Evolutionary conservation across 2,329 filamentous ascomycete species (phyloP).

Genomic region (Ceratocystiopsis brevicomis): DNA sequence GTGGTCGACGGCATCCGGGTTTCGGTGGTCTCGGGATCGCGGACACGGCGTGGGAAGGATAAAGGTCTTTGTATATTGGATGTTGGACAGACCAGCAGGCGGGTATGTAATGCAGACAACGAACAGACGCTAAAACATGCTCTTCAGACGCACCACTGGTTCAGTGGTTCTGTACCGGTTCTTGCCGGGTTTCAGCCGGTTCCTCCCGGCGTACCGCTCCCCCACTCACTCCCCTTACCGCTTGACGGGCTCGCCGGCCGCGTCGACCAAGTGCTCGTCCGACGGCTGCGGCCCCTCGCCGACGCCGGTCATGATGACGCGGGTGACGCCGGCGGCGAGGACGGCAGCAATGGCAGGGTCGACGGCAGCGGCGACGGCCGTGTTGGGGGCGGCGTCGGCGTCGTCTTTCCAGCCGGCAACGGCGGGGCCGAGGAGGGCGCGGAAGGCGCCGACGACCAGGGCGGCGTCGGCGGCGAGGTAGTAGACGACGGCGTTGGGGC

Average conservation of each 20-base stretch:
- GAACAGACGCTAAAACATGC: no score
- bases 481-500: conserved; percentile 93
- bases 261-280: conserved; percentile 55
- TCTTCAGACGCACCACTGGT: no score
- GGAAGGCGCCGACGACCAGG: conserved; percentile 60
- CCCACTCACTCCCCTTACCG: conserved; percentile 3
- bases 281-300: conserved; percentile 76
- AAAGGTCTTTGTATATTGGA: no score
- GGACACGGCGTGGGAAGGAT: no score
- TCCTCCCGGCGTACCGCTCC: no score
- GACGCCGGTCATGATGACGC: conserved; percentile 80
- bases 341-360: conserved; percentile 45
- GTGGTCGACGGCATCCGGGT: conserved; percentile 35
- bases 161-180: no score
- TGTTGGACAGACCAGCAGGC: no score
- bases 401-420: conserved; percentile 56
- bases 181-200: no score
- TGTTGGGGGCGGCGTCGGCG: conserved; percentile 25
- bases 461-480: conserved; percentile 65
- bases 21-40: no score
- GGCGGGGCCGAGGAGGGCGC: conserved; percentile 38
- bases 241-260: conserved; percentile 34
- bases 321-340: conserved; percentile 62
- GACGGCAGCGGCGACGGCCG: conserved; percentile 32
- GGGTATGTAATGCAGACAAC: no score